phyloP scores from a whole-genome alignment of 352 stramenopile species.

The Globisporangium radiosum region DNA sequence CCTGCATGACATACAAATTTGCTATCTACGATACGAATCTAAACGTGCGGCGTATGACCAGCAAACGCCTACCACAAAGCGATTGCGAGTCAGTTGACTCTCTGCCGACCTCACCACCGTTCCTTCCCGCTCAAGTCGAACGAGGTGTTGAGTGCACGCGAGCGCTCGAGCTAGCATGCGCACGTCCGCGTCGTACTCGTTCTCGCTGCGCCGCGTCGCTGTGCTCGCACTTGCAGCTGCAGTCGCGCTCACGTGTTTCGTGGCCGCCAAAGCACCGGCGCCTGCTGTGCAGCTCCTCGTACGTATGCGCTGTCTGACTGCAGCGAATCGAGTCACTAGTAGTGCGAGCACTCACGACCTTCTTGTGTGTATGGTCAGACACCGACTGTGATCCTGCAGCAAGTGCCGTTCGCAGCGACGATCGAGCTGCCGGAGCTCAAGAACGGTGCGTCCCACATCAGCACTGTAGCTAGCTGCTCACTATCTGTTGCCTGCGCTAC shows the following conservation, averaged over 20 bases:
- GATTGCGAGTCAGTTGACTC: too few relatives aligned
- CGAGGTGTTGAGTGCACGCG: too few relatives aligned
- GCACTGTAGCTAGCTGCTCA: too few relatives aligned
- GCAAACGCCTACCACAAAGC: too few relatives aligned
- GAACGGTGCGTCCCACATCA: slow-evolving; percentile 35
- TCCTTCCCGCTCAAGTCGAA: too few relatives aligned
- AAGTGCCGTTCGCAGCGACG: slow-evolving; percentile 58
- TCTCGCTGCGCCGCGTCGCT: background rate
- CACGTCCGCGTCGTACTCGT: background rate
- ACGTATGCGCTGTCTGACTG: background rate
- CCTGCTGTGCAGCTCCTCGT: slow-evolving; percentile 3
- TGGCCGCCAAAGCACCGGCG: background rate
- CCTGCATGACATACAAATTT: too few relatives aligned
- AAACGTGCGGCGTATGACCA: too few relatives aligned
- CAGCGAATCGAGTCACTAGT: background rate
- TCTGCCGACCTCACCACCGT: too few relatives aligned
- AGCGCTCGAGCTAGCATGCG: background rate
- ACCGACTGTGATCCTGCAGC: slow-evolving; percentile 62
- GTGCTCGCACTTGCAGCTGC: background rate
- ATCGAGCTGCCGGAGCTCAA: slow-evolving; percentile 66
- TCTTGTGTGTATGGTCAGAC: slow-evolving; percentile 18
- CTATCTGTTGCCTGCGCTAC: background rate
- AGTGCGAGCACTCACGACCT: background rate
- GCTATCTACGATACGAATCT: too few relatives aligned
- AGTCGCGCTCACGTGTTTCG: background rate